A percentile compares a stretch with the other conserved stretches of the same genome.
These are phyloP conservation scores for Canavalia ensiformis DNA, from an alignment of 306 rosid species.

Conservation along the genomic window DNA sequence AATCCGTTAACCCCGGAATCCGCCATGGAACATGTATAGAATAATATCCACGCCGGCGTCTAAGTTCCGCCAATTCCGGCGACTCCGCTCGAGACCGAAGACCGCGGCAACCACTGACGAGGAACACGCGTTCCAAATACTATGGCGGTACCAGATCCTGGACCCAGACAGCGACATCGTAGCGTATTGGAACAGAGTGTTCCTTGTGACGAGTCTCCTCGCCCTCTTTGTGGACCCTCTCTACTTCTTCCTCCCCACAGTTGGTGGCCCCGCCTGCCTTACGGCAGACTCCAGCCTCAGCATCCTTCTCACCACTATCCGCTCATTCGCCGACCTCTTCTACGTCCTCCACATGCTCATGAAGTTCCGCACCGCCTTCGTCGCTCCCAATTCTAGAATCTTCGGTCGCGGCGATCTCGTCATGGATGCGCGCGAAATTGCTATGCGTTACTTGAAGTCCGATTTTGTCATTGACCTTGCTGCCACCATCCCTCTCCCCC, in stretches of 20 bases:
- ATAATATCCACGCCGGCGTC: slow-evolving; percentile 72
- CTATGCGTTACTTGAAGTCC: slow-evolving; percentile 72
- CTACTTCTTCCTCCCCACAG: slow-evolving; percentile 76
- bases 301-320: slow-evolving; percentile 61
- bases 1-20: slow-evolving; percentile 81
- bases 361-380: slow-evolving; percentile 89
- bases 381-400: slow-evolving; percentile 81
- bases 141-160: slow-evolving; percentile 85
- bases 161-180: slow-evolving; percentile 89
- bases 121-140: slow-evolving; percentile 61
- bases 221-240: slow-evolving; percentile 90
- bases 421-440: slow-evolving; percentile 72
- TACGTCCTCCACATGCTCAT: slow-evolving; percentile 75
- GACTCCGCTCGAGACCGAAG: slow-evolving; percentile 35
- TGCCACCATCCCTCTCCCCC: slow-evolving; percentile 84
- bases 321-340: slow-evolving; percentile 81
- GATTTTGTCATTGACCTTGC: slow-evolving; percentile 92
- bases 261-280: slow-evolving; percentile 81
- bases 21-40: slow-evolving; percentile 98
- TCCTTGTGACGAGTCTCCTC: slow-evolving; percentile 71
- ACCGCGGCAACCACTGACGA: slow-evolving; percentile 44
- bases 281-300: slow-evolving; percentile 50
- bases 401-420: slow-evolving; percentile 94
- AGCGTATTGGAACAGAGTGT: slow-evolving; percentile 76
- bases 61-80: slow-evolving; percentile 71